These are phyloP conservation scores for Hymenoscyphus linearis DNA, from an alignment of 2,329 filamentous ascomycete genomes.

Conservation along the genomic window DNA sequence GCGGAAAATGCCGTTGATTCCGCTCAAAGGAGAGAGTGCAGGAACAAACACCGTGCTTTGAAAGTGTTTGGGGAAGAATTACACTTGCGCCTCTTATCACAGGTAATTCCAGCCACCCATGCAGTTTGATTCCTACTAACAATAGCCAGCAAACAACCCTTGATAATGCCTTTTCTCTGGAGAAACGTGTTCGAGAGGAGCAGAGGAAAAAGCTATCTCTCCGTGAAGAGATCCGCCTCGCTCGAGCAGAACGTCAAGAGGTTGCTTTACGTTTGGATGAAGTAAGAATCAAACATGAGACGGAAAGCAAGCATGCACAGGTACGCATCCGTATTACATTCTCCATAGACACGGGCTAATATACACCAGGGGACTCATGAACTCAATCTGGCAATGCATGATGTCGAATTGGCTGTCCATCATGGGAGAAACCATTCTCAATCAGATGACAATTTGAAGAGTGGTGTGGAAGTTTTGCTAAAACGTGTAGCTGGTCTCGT, in stretches of 20 bases:
- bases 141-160: constrained; percentile 47
- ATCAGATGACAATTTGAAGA: constrained; percentile 44
- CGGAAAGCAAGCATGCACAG: constrained; percentile 45
- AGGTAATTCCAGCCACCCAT: constrained; percentile 40
- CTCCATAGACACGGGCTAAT: constrained; percentile 6
- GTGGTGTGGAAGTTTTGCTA: constrained; percentile 53
- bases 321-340: constrained; percentile 33
- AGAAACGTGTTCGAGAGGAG: constrained; percentile 51
- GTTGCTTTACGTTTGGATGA: constrained; percentile 59
- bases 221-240: constrained; percentile 54
- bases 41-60: constrained; percentile 50
- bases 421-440: constrained; percentile 44
- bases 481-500: constrained; percentile 50
- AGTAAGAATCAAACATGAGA: constrained; percentile 54
- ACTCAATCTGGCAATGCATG: constrained; percentile 54
- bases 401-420: constrained; percentile 53
- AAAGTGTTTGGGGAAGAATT: constrained; percentile 56
- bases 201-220: constrained; percentile 52
- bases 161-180: constrained; percentile 52
- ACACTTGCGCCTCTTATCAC: constrained; percentile 49
- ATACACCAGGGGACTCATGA: constrained; percentile 39
- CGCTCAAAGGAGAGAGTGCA: constrained; percentile 47
- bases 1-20: constrained; percentile 39
- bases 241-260: constrained; percentile 56
- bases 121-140: constrained; percentile 1